Conservation (phyloP, 495 filamentous ascomycete genomes). For the Staphylotrichum longicolle region DNA sequence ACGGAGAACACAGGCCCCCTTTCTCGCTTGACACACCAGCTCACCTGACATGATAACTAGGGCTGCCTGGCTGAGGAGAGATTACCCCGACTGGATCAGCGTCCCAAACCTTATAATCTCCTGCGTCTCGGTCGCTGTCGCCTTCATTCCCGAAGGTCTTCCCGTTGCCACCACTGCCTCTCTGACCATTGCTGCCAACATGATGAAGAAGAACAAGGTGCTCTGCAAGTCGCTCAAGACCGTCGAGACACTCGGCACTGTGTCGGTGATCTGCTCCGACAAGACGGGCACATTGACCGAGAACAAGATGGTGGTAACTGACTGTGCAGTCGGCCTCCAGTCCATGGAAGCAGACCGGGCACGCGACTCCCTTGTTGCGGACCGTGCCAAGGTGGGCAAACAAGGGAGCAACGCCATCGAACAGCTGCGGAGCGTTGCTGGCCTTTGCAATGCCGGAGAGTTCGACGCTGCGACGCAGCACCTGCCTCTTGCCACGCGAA, state of each 20-base stretch:
- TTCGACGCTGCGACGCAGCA: conserved; percentile 61
- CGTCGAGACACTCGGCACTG: conserved; percentile 67
- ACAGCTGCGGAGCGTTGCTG: conserved; percentile 51
- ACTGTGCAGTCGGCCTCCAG: conserved; percentile 48
- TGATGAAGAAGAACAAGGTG: conserved; percentile 62
- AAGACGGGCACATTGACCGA: conserved; percentile 69
- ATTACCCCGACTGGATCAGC: conserved; percentile 63
- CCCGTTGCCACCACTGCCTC: conserved; percentile 64
- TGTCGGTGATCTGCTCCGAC: conserved; percentile 66
- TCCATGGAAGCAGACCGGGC: conserved; percentile 42
- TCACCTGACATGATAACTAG: conserved; percentile 33
- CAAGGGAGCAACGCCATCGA: conserved; percentile 41
- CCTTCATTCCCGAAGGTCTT: conserved; percentile 71
- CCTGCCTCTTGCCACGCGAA: conserved; percentile 53
- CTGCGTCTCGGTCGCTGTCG: conserved; percentile 66
- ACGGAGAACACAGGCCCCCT: conserved; percentile 17
- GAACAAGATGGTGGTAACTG: conserved; percentile 61
- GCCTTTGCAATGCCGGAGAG: conserved; percentile 67
- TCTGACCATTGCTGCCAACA: conserved; percentile 55
- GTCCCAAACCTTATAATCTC: conserved; percentile 65
- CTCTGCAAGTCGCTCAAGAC: conserved; percentile 65
- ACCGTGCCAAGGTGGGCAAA: conserved; percentile 25
- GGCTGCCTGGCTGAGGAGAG: conserved; percentile 61
- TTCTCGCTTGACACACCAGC: not conserved
- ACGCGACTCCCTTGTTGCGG: conserved; percentile 38